These are phyloP conservation scores for Colletotrichum orbiculare DNA, from an alignment of 2,329 filamentous ascomycete species.

Conservation along the genomic window DNA sequence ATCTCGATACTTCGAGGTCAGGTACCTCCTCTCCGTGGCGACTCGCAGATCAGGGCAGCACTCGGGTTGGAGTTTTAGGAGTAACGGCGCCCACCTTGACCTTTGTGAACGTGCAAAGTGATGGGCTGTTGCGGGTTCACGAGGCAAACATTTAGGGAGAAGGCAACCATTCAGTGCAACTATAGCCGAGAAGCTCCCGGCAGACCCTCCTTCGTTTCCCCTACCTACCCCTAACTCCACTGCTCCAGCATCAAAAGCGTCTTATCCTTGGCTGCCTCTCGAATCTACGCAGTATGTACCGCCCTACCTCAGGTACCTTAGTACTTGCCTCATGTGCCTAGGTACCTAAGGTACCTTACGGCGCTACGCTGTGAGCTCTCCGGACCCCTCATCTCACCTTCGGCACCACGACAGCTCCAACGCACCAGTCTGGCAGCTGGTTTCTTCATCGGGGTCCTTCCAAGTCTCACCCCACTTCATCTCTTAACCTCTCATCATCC, in stretches of 20 bases:
- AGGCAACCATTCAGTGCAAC: constrained; percentile 1
- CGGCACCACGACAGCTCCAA: neutral
- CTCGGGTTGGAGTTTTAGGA: neutral
- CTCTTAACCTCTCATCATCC: constrained; percentile 14
- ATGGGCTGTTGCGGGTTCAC: no score
- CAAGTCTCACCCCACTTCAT: constrained; percentile 16
- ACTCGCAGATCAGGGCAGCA: neutral
- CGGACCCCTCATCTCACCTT: constrained; percentile 7
- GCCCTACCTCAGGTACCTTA: neutral
- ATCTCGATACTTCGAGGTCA: neutral
- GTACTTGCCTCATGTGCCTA: neutral
- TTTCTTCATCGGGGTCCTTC: constrained; percentile 10
- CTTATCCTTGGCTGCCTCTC: constrained; percentile 34
- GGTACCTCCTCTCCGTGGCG: neutral
- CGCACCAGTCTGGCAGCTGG: neutral
- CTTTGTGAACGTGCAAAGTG: no score
- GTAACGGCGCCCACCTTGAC: no score
- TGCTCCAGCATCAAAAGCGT: constrained; percentile 23
- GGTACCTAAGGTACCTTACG: neutral
- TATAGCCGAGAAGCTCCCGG: constrained; percentile 18
- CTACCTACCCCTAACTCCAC: constrained; percentile 21
- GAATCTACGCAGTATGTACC: constrained; percentile 15
- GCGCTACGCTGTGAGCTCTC: neutral
- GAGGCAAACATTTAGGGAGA: no score
- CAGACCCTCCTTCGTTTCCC: constrained; percentile 13